phyloP scores from a whole-genome alignment of 2,329 filamentous ascomycete species.

The Colletotrichum plurivorum region DNA sequence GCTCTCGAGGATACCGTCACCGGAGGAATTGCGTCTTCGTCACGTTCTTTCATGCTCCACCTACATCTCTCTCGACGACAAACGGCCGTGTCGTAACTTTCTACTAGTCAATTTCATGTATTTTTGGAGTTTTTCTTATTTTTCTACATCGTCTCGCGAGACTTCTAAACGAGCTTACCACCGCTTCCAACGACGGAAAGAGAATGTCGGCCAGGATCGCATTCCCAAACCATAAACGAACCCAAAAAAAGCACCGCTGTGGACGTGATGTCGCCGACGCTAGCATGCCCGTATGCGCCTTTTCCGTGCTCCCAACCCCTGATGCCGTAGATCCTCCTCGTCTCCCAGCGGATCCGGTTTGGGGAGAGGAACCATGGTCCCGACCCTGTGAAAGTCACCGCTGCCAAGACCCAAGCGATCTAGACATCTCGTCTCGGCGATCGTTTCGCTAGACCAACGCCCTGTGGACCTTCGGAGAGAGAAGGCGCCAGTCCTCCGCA shows the following conservation, averaged over 20 bases:
- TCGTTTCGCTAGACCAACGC: conserved; percentile 28
- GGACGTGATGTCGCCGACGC: background rate
- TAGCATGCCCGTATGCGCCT: background rate
- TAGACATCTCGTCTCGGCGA: conserved; percentile 21
- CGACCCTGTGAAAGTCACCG: background rate
- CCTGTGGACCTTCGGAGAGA: conserved; percentile 3
- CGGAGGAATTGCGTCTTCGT: background rate
- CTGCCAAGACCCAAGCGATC: conserved; percentile 21
- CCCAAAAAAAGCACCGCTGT: background rate
- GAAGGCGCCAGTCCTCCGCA: background rate
- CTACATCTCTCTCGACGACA: too few relatives aligned
- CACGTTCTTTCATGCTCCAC: background rate
- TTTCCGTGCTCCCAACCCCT: background rate
- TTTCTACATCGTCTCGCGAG: background rate
- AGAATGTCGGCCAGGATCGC: background rate
- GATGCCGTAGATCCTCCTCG: background rate
- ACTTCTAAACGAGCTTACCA: background rate
- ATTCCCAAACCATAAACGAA: background rate
- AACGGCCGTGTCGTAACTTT: too few relatives aligned
- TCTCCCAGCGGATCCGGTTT: background rate
- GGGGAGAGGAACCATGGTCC: background rate
- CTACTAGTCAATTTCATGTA: background rate
- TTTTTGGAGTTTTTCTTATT: background rate
- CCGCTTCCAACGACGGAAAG: background rate
- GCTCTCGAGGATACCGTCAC: background rate